Base-by-base conservation (phyloP, 139 green algal species). In the Pycnococcus provasolii region DNA sequence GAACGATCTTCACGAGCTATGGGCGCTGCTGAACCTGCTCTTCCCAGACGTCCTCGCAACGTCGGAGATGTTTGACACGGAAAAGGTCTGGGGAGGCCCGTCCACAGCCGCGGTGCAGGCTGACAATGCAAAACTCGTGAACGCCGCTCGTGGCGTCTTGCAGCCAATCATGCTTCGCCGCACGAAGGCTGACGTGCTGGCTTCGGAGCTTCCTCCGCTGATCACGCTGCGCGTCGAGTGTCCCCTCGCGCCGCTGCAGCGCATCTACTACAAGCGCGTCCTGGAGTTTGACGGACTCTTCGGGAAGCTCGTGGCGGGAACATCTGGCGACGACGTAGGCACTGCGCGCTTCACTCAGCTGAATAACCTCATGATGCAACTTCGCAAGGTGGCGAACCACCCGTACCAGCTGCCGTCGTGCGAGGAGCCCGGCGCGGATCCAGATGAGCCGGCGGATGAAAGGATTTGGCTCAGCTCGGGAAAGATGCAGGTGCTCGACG, bases 331-430 rank as follows among this genome's bases (percentile, higher is more conserved):
- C 26, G 26, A 26, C 26, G 26, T 26, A 26, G 26, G 26, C 26
- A 26, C 26, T 26, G 26, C 26, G 26, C 26, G 26, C 26, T 26
- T 26, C 26, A 26, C 26, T 26, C 26, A 26, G 53, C 77, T 85
- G 63, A 76, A 82, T 66, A 85, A 84, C 70, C 77, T 88, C 62
- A 53, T 89, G 6, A 88, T 89, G 84, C 82, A 94, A 81, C 83
- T 94, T 64, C 73, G 86, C 48, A 91, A 86, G 67, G 87, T 94
- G 68, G 88, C 82, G 77, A 88, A 89, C 72, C 84, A 91, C 70
- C 86, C 86, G 0, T 73, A 85, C 5, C 26, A 26, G 26, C 26
- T 26, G 26, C 26, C 26, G 13, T 37, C 11, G 11, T 13, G 50
- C 50, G 50, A 11, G 50, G 50, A 55, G 11, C 50, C 11, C 13